Conservation (phyloP, 2,329 filamentous ascomycete genomes). For the Diaporthe sp. region DNA sequence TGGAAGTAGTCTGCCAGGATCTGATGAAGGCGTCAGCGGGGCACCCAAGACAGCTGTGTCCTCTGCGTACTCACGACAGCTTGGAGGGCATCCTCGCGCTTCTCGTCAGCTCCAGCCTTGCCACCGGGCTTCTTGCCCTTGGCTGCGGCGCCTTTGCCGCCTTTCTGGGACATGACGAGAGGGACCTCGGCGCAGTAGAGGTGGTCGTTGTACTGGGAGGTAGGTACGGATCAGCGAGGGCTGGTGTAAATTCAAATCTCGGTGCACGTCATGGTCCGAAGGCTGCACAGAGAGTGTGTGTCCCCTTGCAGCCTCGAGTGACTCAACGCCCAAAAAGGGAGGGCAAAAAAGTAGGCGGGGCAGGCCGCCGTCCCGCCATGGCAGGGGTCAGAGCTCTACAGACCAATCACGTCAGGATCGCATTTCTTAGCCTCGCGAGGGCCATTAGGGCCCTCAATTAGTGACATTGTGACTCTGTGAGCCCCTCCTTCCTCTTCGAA, state of each 20-base stretch:
- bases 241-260: constrained; percentile 7
- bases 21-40: constrained; percentile 57
- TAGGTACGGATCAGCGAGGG: background rate
- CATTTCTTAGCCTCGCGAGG: constrained; percentile 22
- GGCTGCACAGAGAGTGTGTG: background rate
- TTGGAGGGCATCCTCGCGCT: constrained; percentile 70
- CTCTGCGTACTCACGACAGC: constrained; percentile 61
- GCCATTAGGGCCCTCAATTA: background rate
- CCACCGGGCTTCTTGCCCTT: constrained; percentile 68
- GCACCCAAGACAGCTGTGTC: constrained; percentile 41
- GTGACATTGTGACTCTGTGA: no score
- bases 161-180: constrained; percentile 58
- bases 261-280: constrained; percentile 19
- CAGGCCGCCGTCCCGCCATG: constrained; percentile 14
- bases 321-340: constrained; percentile 28
- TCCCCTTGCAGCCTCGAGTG: constrained; percentile 13
- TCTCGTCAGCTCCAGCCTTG: constrained; percentile 61
- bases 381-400: constrained; percentile 5
- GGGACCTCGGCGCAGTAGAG: background rate
- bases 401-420: constrained; percentile 25
- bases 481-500: background rate
- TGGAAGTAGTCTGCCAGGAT: constrained; percentile 96
- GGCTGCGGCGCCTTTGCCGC: constrained; percentile 50
- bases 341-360: constrained; percentile 32
- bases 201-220: background rate